Base-by-base conservation (phyloP, 2,329 filamentous ascomycete species). In the Capronia americana region DNA sequence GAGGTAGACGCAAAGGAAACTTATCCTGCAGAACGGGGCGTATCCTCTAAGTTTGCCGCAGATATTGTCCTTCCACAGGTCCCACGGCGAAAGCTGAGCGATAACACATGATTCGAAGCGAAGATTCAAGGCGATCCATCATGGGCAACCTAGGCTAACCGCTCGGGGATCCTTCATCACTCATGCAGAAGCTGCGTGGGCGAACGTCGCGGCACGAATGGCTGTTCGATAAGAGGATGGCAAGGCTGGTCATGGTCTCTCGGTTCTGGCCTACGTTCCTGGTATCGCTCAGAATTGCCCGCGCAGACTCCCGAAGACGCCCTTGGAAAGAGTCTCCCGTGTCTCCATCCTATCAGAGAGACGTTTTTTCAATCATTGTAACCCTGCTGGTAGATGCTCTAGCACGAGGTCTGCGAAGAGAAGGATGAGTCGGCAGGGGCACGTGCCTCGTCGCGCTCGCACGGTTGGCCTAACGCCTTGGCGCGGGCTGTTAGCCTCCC, bases 391-490 rank as follows among this genome's bases (percentile, higher is more conserved):
- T 20, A 23, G 58, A 28, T n/a, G 24, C 28, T 26, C 28, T n/a
- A 23, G 48, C 46, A 53, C 24, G 58, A 53, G 30, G 46, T 38
- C 28, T 61, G 46, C 4, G 38, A 61, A 30, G 51, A 51, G 24
- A 61, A 48, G 20, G 32, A 32, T 20, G 30, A 30, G 14, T 17
- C n/a, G 17, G 34, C 28, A 26, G 20, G 28, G 23, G 12, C 46
- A 61, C 58, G 58, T 61, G 58, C 58, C 11, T 20, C 24, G 12
- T 20, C 20, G 26, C 28, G 32, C 58, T 38, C 32, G 34, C 30
- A 12, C 46, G 58, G 58, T 61, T 61, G 58, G 58, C 58, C 23
- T 28, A 48, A n/a, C 20, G 48, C 48, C 58, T 61, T 61, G 46
- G 58, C 48, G 48, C 32, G 11, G 28, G 23, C 3, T 30, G 28